Conservation (phyloP, 2,329 filamentous ascomycete genomes). For the Pseudogymnoascus sp. region DNA sequence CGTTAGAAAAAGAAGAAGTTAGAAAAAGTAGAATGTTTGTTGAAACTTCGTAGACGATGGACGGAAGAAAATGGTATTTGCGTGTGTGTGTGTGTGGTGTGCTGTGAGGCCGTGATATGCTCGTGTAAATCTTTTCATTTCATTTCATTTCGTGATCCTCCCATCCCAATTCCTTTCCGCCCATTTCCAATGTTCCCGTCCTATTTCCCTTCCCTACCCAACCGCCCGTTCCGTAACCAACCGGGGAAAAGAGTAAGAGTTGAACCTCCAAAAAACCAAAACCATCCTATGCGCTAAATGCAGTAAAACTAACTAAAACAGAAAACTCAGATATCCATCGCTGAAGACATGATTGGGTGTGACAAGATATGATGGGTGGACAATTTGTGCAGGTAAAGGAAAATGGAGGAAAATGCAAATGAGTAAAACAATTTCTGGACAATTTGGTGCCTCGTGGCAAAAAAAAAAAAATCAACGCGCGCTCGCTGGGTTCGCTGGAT, state of each 20-base stretch:
- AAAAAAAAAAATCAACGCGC: not conserved
- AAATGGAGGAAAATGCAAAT: slow-evolving; percentile 11
- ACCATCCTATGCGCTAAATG: not conserved
- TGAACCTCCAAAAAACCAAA: not conserved
- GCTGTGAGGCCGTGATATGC: not conserved
- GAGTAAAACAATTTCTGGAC: slow-evolving; percentile 1
- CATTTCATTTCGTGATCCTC: not conserved
- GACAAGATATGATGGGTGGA: not conserved
- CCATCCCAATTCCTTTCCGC: not conserved
- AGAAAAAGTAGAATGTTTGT: not conserved
- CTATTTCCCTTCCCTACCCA: not conserved
- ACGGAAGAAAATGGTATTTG: not conserved
- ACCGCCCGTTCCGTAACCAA: not conserved
- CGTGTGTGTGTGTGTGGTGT: not conserved
- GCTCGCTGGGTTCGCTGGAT: not conserved
- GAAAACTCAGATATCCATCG: not conserved
- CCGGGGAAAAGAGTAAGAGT: not conserved
- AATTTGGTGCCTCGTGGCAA: not conserved
- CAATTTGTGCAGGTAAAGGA: slow-evolving; percentile 14
- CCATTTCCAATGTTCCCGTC: not conserved
- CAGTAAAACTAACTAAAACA: not conserved
- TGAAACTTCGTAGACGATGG: not conserved
- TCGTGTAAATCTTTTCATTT: not conserved
- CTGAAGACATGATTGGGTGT: not conserved
- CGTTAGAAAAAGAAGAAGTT: not conserved